Evolutionary conservation across 805 yeast species (phyloP).

Genomic region (Candida ascalaphidarum): DNA sequence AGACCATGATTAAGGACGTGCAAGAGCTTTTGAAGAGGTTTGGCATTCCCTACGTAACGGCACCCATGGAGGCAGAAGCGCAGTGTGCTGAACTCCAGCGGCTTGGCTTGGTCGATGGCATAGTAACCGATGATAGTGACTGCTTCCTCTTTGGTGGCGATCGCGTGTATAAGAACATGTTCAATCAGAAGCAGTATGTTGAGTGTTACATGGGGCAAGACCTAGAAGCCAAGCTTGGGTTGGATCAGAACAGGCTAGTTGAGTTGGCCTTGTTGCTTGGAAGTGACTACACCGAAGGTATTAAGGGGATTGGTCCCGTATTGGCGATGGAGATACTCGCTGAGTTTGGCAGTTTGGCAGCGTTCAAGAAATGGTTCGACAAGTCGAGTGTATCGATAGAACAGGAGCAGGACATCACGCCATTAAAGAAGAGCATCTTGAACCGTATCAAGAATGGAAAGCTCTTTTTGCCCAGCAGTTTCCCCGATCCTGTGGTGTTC

Average conservation of each 20-base stretch:
- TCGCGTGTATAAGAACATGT: conserved; percentile 81
- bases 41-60: conserved; percentile 91
- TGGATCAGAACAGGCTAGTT: conserved; percentile 56
- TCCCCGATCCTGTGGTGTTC: conserved; percentile 62
- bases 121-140: conserved; percentile 96
- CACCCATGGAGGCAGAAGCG: conserved; percentile 99
- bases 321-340: conserved; percentile 84
- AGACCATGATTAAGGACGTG: conserved; percentile 79
- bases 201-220: conserved; percentile 66
- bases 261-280: conserved; percentile 82
- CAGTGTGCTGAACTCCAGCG: conserved; percentile 79
- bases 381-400: conserved; percentile 14
- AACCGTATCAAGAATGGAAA: conserved; percentile 45
- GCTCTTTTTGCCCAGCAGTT: conserved; percentile 47
- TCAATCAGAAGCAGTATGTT: conserved; percentile 85
- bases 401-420: conserved; percentile 30
- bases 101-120: conserved; percentile 83
- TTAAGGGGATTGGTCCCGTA: conserved; percentile 92
- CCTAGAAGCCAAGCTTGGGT: conserved; percentile 55
- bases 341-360: conserved; percentile 51
- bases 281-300: conserved; percentile 91
- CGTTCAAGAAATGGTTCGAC: conserved; percentile 52
- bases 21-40: conserved; percentile 80
- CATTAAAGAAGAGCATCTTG: conserved; percentile 51
- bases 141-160: conserved; percentile 90